Conservation (phyloP, 768 basidiomycete species). For the Kwoniella europaea region DNA sequence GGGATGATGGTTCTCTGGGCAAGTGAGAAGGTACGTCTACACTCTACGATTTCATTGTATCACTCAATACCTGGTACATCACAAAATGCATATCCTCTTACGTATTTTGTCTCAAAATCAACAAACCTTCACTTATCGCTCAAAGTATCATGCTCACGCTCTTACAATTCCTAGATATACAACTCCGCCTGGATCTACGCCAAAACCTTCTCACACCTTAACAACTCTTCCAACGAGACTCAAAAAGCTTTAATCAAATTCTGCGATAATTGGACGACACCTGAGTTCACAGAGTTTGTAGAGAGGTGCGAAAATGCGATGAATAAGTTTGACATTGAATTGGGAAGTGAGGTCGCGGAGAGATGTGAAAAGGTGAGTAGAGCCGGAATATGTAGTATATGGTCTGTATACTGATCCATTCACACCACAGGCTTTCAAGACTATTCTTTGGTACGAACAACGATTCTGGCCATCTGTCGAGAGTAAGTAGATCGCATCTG, state of each 20-base stretch:
- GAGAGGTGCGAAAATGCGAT: slow-evolving; percentile 41
- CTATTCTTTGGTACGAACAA: slow-evolving; percentile 31
- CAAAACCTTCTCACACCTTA: slow-evolving; percentile 8
- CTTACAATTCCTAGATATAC: slow-evolving; percentile 64
- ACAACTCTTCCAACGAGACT: slow-evolving; percentile 10
- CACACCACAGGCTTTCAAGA: slow-evolving; percentile 26
- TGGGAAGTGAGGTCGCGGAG: slow-evolving; percentile 18
- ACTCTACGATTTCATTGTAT: no score
- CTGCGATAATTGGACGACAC: slow-evolving; percentile 68
- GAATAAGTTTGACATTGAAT: slow-evolving; percentile 50
- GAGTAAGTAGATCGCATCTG: background rate
- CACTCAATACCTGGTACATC: no score
- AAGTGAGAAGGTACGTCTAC: slow-evolving; percentile 69
- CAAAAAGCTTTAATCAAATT: slow-evolving; percentile 61
- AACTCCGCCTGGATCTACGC: slow-evolving; percentile 71
- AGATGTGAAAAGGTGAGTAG: slow-evolving; percentile 31
- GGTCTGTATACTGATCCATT: background rate
- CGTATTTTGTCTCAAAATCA: no score
- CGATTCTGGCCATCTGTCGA: slow-evolving; percentile 35
- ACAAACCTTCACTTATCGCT: no score
- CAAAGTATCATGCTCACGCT: no score
- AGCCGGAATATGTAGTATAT: no score
- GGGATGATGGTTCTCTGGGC: slow-evolving; percentile 76
- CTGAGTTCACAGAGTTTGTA: slow-evolving; percentile 55
- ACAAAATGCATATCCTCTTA: no score